Evolutionary conservation across 2,329 filamentous ascomycete species (phyloP).

Genomic region (Fusarium hainanense): DNA sequence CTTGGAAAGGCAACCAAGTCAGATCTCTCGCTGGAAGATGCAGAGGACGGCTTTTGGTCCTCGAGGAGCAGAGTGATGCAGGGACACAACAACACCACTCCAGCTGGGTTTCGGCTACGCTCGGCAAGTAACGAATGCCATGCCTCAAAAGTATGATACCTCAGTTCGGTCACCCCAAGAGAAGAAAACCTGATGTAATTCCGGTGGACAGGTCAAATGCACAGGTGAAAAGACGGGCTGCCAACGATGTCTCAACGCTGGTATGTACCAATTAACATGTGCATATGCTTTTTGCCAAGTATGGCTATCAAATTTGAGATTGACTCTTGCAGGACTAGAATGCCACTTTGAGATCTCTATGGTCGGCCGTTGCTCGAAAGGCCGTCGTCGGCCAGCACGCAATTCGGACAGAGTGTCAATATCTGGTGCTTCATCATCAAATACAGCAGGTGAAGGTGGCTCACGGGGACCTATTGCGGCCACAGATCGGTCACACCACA

Average conservation of each 20-base stretch:
- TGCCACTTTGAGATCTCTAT: constrained; percentile 1
- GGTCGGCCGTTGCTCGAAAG: neutral
- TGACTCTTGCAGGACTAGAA: neutral
- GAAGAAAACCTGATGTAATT: neutral
- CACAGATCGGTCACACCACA: neutral
- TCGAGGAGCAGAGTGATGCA: neutral
- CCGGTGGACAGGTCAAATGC: neutral
- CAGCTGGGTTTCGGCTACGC: neutral
- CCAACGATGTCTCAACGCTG: neutral
- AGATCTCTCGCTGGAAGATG: neutral
- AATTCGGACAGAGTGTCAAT: neutral
- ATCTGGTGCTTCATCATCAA: neutral
- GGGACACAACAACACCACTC: neutral
- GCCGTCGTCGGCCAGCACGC: neutral
- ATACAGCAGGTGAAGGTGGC: neutral
- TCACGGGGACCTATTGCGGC: neutral
- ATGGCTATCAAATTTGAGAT: neutral
- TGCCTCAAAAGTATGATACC: neutral
- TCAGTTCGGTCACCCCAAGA: neutral
- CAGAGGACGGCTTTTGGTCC: neutral
- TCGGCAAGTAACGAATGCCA: neutral
- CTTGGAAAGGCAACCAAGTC: neutral
- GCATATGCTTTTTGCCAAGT: neutral
- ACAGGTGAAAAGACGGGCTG: neutral
- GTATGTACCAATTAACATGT: neutral